phyloP scores from a whole-genome alignment of 1,284 basidiomycete species.

The Fomitopsis betulina region DNA sequence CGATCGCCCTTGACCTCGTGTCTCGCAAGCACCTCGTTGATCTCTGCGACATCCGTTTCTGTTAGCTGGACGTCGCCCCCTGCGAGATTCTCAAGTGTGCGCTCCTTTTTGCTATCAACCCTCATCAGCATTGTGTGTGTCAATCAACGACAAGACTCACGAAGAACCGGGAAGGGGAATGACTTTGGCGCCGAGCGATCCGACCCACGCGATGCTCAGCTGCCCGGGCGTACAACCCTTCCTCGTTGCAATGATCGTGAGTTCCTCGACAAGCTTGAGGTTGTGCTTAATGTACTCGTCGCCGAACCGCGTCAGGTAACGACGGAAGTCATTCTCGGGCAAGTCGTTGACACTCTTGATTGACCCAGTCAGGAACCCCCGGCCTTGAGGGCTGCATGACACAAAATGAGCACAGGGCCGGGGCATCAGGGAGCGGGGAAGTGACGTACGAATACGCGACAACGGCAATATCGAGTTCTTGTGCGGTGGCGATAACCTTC shows the following conservation, averaged over 20 bases:
- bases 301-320: constrained; percentile 29
- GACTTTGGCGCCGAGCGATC: constrained; percentile 39
- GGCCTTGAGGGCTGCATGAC: constrained; percentile 40
- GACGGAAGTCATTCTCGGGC: constrained; percentile 33
- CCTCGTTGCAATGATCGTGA: constrained; percentile 41
- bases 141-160: constrained; percentile 24
- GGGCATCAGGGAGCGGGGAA: background rate
- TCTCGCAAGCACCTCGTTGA: constrained; percentile 24
- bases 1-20: constrained; percentile 28
- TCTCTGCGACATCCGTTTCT: constrained; percentile 33
- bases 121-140: background rate
- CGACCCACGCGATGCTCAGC: constrained; percentile 60
- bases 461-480: constrained; percentile 47
- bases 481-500: constrained; percentile 34
- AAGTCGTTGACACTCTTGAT: constrained; percentile 45
- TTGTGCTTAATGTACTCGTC: constrained; percentile 51
- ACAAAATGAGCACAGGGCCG: background rate
- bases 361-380: constrained; percentile 50
- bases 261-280: constrained; percentile 44
- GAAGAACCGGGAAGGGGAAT: constrained; percentile 55
- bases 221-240: constrained; percentile 52
- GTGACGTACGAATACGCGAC: constrained; percentile 43
- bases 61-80: constrained; percentile 41
- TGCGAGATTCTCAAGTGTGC: constrained; percentile 43
- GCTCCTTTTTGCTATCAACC: constrained; percentile 25